Base-by-base conservation (phyloP, 192 early-diverging fungal species). In the Diversispora eburnea region DNA sequence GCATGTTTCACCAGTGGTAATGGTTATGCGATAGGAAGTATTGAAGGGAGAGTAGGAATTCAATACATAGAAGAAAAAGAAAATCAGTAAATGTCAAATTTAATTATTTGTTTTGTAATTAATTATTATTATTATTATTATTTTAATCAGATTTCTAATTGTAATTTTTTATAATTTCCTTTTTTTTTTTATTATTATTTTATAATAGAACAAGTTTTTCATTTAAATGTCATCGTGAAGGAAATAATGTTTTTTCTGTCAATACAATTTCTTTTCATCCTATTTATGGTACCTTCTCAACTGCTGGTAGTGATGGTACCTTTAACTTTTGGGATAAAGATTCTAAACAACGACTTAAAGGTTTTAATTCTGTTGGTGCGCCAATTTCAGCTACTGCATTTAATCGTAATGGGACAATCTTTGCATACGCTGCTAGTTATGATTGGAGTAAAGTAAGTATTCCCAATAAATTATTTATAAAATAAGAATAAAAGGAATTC, bases 301-400 rank as follows among this genome's bases (percentile, higher is more conserved):
- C 95, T 13, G 88, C 88, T 3, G 93, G 94, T 41, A 83, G 91
- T 19, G 95, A 98, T 79, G 95, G 95, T 33, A 84, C 86, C 39
- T 89, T 94, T 60, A 81, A 87, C 55, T 95, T 97, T 77, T 98
- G 97, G 97, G 97, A 98, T 82, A 97, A 96, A 80, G 93, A 94
- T 76, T 89, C 93, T 19, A 90, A 90, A 76, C 91, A 91, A 69
- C 88, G 91, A 67, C 85, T 97, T 68, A 96, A 96, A 83, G 72
- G 78, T 17, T 90, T 93, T 77, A 60, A 80, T 45, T 87, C 88
- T 25, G 79, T 90, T 15, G 86, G 84, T 39, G 83, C 75, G 8
- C 88, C 90, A 22, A 90, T 98, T 65, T 72, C 88, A 3, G 81
- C 87, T 45, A 84, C 91, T 12, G 88, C 92, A 10, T 97, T 96